These are phyloP conservation scores for Torulaspora globosa DNA, from an alignment of 1,139 yeast genomes.

Conservation along the genomic window DNA sequence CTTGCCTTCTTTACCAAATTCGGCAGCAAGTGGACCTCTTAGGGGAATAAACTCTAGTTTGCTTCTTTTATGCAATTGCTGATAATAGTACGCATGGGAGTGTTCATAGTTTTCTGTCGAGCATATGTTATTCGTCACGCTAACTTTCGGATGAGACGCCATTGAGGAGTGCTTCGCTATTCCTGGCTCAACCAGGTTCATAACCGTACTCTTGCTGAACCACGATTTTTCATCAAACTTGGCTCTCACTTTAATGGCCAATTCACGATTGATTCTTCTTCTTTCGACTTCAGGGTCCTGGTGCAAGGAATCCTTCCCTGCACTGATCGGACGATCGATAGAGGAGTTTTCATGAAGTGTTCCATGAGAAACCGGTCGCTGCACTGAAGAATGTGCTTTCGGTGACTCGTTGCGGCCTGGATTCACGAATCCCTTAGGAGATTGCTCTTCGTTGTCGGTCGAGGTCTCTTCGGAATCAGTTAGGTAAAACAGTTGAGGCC, in stretches of 20 bases:
- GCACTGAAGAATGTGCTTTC: neutral
- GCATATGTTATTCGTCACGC: constrained; percentile 32
- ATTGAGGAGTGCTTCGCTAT: constrained; percentile 25
- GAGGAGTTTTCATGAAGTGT: neutral
- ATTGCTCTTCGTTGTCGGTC: constrained; percentile 3
- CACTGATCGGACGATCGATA: neutral
- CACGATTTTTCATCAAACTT: constrained; percentile 9
- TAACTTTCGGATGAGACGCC: constrained; percentile 13
- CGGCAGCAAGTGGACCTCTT: constrained; percentile 5
- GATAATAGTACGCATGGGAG: constrained; percentile 24
- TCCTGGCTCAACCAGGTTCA: constrained; percentile 21
- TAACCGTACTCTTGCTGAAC: constrained; percentile 12
- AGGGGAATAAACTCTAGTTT: constrained; percentile 21
- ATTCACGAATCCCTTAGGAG: neutral
- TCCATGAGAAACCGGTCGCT: neutral
- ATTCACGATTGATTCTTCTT: constrained; percentile 17
- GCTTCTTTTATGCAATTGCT: constrained; percentile 28
- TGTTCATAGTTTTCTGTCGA: constrained; percentile 27
- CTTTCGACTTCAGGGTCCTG: constrained; percentile 19
- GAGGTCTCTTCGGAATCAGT: constrained; percentile 8
- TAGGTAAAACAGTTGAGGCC: constrained; percentile 3
- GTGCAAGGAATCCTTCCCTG: constrained; percentile 1
- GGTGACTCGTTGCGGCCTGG: neutral
- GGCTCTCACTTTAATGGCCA: constrained; percentile 15
- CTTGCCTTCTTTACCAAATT: neutral